Conservation (phyloP, 2,329 filamentous ascomycete genomes). For the Exophiala lecanii-corni region DNA sequence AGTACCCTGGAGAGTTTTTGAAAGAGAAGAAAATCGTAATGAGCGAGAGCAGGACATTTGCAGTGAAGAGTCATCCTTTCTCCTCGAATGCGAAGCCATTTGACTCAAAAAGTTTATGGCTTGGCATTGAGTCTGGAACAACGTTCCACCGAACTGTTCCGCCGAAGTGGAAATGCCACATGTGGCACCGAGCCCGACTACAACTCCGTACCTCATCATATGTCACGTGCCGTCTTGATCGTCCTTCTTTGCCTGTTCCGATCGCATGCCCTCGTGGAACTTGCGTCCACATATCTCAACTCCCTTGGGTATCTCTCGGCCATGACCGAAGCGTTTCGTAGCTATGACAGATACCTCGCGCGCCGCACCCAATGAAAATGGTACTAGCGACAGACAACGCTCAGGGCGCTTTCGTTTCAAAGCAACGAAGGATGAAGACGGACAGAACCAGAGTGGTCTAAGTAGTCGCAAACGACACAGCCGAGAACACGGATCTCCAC, state of each 20-base stretch:
- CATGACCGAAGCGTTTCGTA: no score
- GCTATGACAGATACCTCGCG: no score
- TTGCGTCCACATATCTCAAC: no score
- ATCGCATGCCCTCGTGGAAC: no score
- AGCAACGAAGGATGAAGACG: slow-evolving; percentile 6
- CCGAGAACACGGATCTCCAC: slow-evolving; percentile 22
- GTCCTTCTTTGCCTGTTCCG: no score
- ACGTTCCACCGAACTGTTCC: slow-evolving; percentile 1
- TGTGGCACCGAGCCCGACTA: no score
- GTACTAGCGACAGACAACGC: slow-evolving; percentile 2
- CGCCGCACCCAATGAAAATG: no score
- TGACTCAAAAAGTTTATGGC: slow-evolving; percentile 19
- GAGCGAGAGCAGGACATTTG: neutral
- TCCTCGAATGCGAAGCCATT: neutral
- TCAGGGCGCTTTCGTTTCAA: slow-evolving; percentile 26
- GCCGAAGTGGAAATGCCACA: no score
- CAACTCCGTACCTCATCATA: no score
- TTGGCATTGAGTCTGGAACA: slow-evolving; percentile 16
- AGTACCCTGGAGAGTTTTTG: neutral
- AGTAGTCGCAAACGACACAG: slow-evolving; percentile 24
- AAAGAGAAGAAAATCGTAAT: neutral
- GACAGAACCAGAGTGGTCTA: slow-evolving; percentile 1
- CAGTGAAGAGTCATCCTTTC: neutral
- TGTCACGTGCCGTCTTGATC: no score
- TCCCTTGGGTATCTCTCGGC: no score